These are phyloP conservation scores for Phytophthora vignae DNA, from an alignment of 352 stramenopile species.

Conservation along the genomic window DNA sequence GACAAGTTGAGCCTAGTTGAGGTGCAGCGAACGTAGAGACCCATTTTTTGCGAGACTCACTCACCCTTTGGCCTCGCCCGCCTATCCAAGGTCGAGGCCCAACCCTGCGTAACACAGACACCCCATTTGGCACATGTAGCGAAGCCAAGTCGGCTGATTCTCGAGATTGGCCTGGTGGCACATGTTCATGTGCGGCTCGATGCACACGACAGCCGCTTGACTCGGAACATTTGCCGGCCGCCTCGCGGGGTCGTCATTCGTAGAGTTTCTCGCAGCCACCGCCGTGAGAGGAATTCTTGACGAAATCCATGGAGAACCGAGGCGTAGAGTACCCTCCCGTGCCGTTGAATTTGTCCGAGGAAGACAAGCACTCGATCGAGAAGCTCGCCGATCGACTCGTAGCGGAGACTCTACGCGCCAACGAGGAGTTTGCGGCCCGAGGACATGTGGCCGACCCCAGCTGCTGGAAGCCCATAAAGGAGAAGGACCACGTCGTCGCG, in stretches of 20 bases:
- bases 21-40: neutral
- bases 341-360: slow-evolving; percentile 39
- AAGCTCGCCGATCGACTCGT: slow-evolving; percentile 57
- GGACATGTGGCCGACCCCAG: slow-evolving; percentile 36
- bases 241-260: slow-evolving; percentile 19
- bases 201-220: slow-evolving; percentile 8
- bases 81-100: slow-evolving; percentile 19
- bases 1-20: neutral
- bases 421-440: slow-evolving; percentile 52
- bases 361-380: slow-evolving; percentile 54
- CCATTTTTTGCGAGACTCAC: slow-evolving; percentile 14
- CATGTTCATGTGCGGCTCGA: slow-evolving; percentile 15
- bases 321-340: slow-evolving; percentile 21
- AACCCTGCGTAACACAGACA: slow-evolving; percentile 16
- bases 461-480: slow-evolving; percentile 60
- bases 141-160: slow-evolving; percentile 28
- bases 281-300: neutral
- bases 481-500: slow-evolving; percentile 55
- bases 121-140: slow-evolving; percentile 15
- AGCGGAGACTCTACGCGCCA: slow-evolving; percentile 60
- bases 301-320: slow-evolving; percentile 17
- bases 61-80: slow-evolving; percentile 9
- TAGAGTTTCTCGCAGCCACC: slow-evolving; percentile 1
- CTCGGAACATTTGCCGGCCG: slow-evolving; percentile 12
- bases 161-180: slow-evolving; percentile 28